Evolutionary conservation across 768 basidiomycete genomes (phyloP).

Genomic region (Boletus rex-veris): DNA sequence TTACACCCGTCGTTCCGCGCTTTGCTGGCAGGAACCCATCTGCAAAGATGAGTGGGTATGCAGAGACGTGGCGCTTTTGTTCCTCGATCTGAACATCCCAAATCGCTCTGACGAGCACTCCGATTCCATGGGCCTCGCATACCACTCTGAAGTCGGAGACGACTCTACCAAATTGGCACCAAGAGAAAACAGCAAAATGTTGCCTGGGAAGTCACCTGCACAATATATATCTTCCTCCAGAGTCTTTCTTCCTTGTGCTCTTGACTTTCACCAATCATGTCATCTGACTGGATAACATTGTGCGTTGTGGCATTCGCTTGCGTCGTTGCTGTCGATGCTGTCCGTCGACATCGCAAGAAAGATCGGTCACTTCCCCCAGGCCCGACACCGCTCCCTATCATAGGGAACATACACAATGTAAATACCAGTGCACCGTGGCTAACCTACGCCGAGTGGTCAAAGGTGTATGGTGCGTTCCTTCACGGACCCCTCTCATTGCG

Average conservation of each 20-base stretch:
- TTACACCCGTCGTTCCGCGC: no score
- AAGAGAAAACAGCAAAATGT: background rate
- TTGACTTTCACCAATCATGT: background rate
- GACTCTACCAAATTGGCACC: no score
- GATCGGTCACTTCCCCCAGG: background rate
- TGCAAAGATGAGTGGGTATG: no score
- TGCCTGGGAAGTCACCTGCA: background rate
- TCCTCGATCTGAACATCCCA: no score
- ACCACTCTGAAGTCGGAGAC: no score
- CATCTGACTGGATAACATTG: background rate
- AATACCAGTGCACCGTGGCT: constrained; percentile 9
- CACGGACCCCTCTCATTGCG: background rate
- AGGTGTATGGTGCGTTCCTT: constrained; percentile 3
- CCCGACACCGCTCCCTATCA: constrained; percentile 11
- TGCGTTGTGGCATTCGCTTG: background rate
- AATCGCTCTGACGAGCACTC: no score
- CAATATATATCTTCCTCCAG: background rate
- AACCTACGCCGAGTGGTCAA: constrained; percentile 15
- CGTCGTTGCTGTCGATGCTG: background rate
- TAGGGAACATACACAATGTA: constrained; percentile 14
- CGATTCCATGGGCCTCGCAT: no score
- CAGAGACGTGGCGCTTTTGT: no score
- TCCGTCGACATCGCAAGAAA: background rate
- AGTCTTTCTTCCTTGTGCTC: background rate
- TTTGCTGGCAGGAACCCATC: no score